A percentile compares a stretch with the other conserved stretches of the same genome.
These are phyloP conservation scores for Geranium rotundifolium DNA, from an alignment of 345 rosid species.

Conservation along the genomic window DNA sequence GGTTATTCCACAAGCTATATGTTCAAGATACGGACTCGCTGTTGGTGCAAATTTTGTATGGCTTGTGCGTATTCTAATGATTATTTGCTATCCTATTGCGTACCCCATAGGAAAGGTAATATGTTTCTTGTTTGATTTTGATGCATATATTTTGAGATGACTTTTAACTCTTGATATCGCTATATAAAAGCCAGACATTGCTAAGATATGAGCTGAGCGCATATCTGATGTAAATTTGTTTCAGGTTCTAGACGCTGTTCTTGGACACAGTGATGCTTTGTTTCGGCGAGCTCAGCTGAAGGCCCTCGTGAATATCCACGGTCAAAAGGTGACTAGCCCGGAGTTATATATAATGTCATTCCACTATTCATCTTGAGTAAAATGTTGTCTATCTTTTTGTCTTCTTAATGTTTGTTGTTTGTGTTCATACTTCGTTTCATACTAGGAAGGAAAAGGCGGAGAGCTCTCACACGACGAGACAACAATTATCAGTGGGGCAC, in stretches of 20 bases:
- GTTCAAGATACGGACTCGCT: background rate
- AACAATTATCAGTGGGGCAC: constrained; percentile 93
- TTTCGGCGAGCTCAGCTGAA: constrained; percentile 95
- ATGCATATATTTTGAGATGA: background rate
- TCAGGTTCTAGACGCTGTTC: constrained; percentile 74
- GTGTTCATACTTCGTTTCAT: constrained; percentile 1
- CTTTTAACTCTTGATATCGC: background rate
- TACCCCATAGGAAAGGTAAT: constrained; percentile 1
- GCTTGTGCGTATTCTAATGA: constrained; percentile 3
- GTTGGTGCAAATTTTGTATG: constrained; percentile 4
- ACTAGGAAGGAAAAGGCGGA: constrained; percentile 95
- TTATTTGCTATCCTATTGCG: constrained; percentile 2
- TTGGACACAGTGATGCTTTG: constrained; percentile 83
- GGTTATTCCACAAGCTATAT: constrained; percentile 5
- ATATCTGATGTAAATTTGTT: constrained; percentile 1
- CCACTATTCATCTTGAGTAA: background rate
- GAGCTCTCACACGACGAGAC: constrained; percentile 98
- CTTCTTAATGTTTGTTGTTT: background rate
- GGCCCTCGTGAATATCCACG: constrained; percentile 85
- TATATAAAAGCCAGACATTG: background rate
- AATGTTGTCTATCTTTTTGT: background rate
- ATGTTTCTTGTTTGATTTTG: background rate
- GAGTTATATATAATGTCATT: no score
- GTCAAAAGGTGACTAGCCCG: constrained; percentile 55
- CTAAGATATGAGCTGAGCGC: background rate